phyloP scores from a whole-genome alignment of 805 yeast species.

The Scheffersomyces amazonensis region DNA sequence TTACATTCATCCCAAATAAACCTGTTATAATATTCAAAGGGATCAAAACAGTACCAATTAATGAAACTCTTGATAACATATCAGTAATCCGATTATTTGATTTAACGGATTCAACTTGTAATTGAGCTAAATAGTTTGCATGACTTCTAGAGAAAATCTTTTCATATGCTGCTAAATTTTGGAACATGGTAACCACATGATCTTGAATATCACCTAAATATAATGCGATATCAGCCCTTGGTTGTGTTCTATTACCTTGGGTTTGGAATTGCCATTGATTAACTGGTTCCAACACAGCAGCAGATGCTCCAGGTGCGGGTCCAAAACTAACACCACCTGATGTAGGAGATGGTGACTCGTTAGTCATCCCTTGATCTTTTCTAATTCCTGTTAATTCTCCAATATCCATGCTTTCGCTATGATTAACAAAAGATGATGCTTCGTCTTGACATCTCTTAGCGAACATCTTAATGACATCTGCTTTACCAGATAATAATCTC shows the following conservation, averaged over 20 bases:
- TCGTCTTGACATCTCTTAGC: constrained; percentile 91
- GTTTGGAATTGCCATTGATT: constrained; percentile 13
- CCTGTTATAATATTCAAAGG: constrained; percentile 92
- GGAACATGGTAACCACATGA: constrained; percentile 95
- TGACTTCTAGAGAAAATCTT: constrained; percentile 91
- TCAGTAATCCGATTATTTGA: constrained; percentile 82
- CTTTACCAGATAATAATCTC: constrained; percentile 87
- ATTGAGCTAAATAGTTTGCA: constrained; percentile 86
- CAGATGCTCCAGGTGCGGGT: constrained; percentile 28
- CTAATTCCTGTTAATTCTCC: background rate
- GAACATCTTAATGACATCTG: constrained; percentile 94
- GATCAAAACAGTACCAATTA: constrained; percentile 84
- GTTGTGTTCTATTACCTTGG: constrained; percentile 45
- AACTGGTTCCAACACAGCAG: constrained; percentile 4
- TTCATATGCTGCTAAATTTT: constrained; percentile 83
- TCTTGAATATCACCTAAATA: constrained; percentile 95
- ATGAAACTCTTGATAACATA: constrained; percentile 83
- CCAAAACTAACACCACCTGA: constrained; percentile 31
- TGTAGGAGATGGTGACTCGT: constrained; percentile 2
- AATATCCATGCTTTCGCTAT: background rate
- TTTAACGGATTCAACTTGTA: constrained; percentile 88
- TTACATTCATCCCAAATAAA: constrained; percentile 93
- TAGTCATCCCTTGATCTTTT: background rate
- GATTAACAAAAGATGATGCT: constrained; percentile 19
- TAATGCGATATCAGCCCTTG: constrained; percentile 87